phyloP scores from a whole-genome alignment of 305 asterid species.

The Andrographis paniculata region DNA sequence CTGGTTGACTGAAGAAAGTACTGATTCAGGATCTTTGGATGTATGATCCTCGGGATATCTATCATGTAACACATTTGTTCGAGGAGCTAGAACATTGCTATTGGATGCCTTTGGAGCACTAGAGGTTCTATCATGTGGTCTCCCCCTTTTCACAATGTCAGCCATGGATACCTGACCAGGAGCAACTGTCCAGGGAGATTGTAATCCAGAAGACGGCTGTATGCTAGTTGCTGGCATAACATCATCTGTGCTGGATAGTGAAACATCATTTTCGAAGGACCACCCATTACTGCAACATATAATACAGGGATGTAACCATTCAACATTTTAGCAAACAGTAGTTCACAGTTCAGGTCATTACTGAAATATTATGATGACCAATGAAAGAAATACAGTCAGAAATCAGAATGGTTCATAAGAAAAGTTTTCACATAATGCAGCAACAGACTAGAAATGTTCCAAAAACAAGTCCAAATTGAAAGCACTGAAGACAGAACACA shows the following conservation, averaged over 20 bases:
- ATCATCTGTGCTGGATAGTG: constrained; percentile 28
- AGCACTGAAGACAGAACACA: not conserved
- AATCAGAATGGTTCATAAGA: too few relatives aligned
- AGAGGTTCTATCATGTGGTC: constrained; percentile 43
- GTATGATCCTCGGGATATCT: constrained; percentile 33
- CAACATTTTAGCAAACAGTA: constrained; percentile 10
- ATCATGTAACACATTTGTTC: constrained; percentile 25
- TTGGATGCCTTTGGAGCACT: constrained; percentile 30
- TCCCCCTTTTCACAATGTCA: constrained; percentile 96
- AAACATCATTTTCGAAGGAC: constrained; percentile 41
- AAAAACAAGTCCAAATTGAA: not conserved
- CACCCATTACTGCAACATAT: constrained; percentile 43
- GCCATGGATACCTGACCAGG: constrained; percentile 95
- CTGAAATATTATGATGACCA: constrained; percentile 2
- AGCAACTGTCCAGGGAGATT: constrained; percentile 55
- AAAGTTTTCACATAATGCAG: not conserved
- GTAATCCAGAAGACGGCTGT: constrained; percentile 48
- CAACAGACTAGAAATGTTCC: constrained; percentile 9
- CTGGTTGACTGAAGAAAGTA: constrained; percentile 31
- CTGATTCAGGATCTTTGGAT: constrained; percentile 29
- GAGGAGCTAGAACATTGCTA: constrained; percentile 31
- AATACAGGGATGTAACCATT: constrained; percentile 8
- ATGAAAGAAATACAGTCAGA: not conserved
- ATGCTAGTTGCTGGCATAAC: constrained; percentile 33
- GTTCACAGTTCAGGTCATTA: constrained; percentile 6